A percentile compares a stretch with the other conserved stretches of the same genome.
Conservation (phyloP, 176 grass and related monocot genomes). For the Aechmea fasciata region DNA sequence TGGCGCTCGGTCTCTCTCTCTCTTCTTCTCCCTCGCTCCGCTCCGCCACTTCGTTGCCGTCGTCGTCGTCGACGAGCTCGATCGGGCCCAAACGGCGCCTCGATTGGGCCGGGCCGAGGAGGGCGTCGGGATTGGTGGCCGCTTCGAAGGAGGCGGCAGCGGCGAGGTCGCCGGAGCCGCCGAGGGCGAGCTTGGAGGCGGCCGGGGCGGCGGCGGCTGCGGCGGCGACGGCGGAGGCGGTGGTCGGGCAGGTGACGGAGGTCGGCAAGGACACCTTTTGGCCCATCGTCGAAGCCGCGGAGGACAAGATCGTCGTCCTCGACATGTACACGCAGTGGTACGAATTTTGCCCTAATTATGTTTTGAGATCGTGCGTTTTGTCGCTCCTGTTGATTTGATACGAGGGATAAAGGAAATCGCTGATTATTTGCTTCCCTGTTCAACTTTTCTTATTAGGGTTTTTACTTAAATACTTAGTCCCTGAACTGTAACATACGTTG, state of each 20-base stretch:
- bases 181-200: constrained; percentile 48
- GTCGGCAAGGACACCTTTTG: constrained; percentile 94
- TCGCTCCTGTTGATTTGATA: no score
- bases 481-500: no score
- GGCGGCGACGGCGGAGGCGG: constrained; percentile 30
- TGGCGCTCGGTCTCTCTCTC: constrained; percentile 66
- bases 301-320: constrained; percentile 65
- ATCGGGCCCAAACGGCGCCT: constrained; percentile 1
- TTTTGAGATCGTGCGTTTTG: neutral
- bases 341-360: neutral
- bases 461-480: no score
- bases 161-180: constrained; percentile 9
- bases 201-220: constrained; percentile 15
- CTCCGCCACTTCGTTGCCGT: constrained; percentile 21
- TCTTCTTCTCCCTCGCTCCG: constrained; percentile 39
- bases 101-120: constrained; percentile 15
- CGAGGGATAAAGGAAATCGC: neutral
- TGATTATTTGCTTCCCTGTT: neutral
- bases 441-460: no score
- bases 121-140: constrained; percentile 18
- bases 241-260: constrained; percentile 70
- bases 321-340: constrained; percentile 99
- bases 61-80: neutral
- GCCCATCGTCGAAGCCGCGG: constrained; percentile 77
- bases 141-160: constrained; percentile 8